Evolutionary conservation across 306 rosid genomes (phyloP).

Genomic region (Psophocarpus tetragonolobus): DNA sequence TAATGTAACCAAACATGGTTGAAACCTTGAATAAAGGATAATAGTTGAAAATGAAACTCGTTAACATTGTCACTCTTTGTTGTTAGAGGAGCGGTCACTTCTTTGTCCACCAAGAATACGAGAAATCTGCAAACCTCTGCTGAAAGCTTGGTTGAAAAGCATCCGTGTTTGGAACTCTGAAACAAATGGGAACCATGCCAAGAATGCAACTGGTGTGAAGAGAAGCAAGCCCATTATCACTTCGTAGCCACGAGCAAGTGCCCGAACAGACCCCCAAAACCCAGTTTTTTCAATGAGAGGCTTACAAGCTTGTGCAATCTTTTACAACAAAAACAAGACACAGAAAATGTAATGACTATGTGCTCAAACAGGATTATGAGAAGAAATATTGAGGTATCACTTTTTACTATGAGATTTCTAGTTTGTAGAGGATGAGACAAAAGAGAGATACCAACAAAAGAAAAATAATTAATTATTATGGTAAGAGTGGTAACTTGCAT

Average conservation of each 20-base stretch:
- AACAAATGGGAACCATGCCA: constrained; percentile 98
- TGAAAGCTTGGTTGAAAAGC: constrained; percentile 98
- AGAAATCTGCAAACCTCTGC: constrained; percentile 93
- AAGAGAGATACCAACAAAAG: not conserved
- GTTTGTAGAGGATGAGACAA: not conserved
- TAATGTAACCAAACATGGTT: not conserved
- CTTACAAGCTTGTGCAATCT: constrained; percentile 97
- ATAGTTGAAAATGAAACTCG: not conserved
- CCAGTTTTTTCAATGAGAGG: constrained; percentile 52
- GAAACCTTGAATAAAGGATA: not conserved
- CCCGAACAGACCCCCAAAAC: constrained; percentile 72
- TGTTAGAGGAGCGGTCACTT: constrained; percentile 64
- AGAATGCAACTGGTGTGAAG: constrained; percentile 88
- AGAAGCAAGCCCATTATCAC: constrained; percentile 82
- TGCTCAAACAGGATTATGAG: constrained; percentile 4
- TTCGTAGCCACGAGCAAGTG: constrained; percentile 86
- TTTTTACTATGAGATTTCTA: not conserved
- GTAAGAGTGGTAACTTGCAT: not conserved
- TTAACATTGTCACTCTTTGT: constrained; percentile 56
- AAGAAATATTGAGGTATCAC: not conserved
- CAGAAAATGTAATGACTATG: not conserved
- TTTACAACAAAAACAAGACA: not conserved
- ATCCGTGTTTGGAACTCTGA: constrained; percentile 95
- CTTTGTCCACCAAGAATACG: constrained; percentile 89
- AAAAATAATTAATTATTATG: not conserved